Base-by-base conservation (phyloP, 2,329 filamentous ascomycete species). In the Arthrobotrys pseudoclavata region DNA sequence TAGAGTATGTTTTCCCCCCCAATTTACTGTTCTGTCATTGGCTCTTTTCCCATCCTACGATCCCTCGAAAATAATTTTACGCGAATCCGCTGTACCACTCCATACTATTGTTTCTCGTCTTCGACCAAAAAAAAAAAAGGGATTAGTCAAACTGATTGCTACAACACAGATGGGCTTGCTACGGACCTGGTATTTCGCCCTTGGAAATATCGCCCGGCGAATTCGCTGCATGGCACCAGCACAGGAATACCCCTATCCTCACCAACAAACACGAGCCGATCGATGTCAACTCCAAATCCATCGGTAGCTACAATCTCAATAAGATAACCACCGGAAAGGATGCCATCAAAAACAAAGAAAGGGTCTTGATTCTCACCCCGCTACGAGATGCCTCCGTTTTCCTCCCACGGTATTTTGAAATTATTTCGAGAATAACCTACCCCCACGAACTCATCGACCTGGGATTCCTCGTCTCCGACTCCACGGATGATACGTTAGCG, bases 181-280 rank as follows among this genome's bases (percentile, higher is more conserved):
- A 94, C 88, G 96, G 96, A 12, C 95, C 96, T 13, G 89, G 91
- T 24, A 97, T 96, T 86, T 89, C 96, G n/a, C 96, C 96, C 66
- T 96, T 97, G 90, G 90, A 96, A 80, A 97, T 99, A 93, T 89
- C 92, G 48, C 86, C 91, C 69, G 97, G 97, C 83, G 96, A 99
- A 83, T 91, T 95, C 84, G 91, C 91, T 79, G 88, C 93, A 80
- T 99, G 96, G 96, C 91, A 92, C 80, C 90, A 90, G 72, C 94
- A 97, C 83, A 86, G 96, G 79, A 91, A 94, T 81, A 98, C 96
- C 2, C 96, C 96, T 61, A 94, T 99, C 81, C 89, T 97, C 80
- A 97, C 97, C 87, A 99, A 99, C 86, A 92, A 95, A 84, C 96
- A 98, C 84, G 90, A 91, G 79, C 91, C 96, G 40, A 87, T 97